A percentile compares a stretch with the other conserved stretches of the same genome.
Evolutionary conservation across 2,329 filamentous ascomycete genomes (phyloP).

Genomic region (Orbilia brochopaga): DNA sequence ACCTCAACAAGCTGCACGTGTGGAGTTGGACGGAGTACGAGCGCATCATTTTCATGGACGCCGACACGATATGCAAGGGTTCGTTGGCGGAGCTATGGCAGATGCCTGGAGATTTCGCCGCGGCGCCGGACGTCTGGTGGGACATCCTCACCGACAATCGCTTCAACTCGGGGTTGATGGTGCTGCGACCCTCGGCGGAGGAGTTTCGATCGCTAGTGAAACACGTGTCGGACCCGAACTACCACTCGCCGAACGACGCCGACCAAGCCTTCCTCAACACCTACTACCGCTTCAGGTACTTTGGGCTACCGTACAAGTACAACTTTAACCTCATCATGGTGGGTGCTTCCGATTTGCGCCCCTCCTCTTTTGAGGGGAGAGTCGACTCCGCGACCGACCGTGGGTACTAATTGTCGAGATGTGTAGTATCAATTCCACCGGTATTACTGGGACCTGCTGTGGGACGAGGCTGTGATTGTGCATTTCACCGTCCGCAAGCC

Average conservation of each 20-base stretch:
- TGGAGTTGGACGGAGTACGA: conserved; percentile 56
- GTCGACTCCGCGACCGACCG: background rate
- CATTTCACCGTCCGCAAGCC: conserved; percentile 55
- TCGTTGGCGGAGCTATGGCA: conserved; percentile 54
- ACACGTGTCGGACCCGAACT: conserved; percentile 55
- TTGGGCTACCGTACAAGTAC: conserved; percentile 55
- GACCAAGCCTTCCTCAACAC: conserved; percentile 55
- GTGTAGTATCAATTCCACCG: conserved; percentile 55
- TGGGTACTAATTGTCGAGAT: conserved; percentile 12
- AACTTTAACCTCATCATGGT: conserved; percentile 56
- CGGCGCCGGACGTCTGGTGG: conserved; percentile 55
- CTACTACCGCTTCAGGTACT: conserved; percentile 55
- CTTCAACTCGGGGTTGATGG: conserved; percentile 56
- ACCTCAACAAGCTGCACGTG: conserved; percentile 55
- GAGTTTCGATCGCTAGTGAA: conserved; percentile 54
- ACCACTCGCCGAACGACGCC: conserved; percentile 55
- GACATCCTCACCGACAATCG: conserved; percentile 54
- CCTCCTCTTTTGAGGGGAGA: no score
- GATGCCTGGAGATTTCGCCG: conserved; percentile 56
- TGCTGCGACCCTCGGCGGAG: conserved; percentile 53
- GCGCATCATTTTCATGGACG: conserved; percentile 55
- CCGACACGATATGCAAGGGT: conserved; percentile 55
- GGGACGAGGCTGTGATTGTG: conserved; percentile 55
- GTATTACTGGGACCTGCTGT: conserved; percentile 54
- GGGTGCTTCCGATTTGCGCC: no score